Percentiles rank a stretch among this genome's conserved stretches.
These are phyloP conservation scores for Jaltomata sinuosa DNA, from an alignment of 257 asterid species.

Conservation along the genomic window DNA sequence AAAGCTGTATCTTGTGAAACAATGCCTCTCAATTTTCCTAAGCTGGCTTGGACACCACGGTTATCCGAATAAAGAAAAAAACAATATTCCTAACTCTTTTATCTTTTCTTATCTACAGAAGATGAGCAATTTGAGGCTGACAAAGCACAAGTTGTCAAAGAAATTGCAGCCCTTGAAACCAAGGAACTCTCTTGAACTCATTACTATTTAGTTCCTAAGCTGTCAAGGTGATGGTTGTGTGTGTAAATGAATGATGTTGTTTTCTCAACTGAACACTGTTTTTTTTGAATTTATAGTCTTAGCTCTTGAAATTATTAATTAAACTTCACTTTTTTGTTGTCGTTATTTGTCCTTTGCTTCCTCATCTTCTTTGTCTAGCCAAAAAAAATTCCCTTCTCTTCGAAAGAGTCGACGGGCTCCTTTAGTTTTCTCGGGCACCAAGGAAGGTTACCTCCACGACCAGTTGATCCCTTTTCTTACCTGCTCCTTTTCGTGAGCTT, in stretches of 20 bases:
- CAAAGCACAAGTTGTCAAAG: constrained; percentile 80
- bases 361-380: not conserved
- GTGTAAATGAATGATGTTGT: not conserved
- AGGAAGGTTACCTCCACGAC: too few relatives aligned
- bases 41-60: not conserved
- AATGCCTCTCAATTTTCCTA: not conserved
- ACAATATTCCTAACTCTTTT: not conserved
- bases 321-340: not conserved
- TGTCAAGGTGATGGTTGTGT: not conserved
- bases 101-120: constrained; percentile 34
- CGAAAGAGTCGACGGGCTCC: too few relatives aligned
- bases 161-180: constrained; percentile 78
- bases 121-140: constrained; percentile 89
- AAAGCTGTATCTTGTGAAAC: not conserved
- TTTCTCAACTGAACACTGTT: not conserved
- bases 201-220: constrained; percentile 2
- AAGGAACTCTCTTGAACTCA: constrained; percentile 27
- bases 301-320: not conserved
- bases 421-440: too few relatives aligned
- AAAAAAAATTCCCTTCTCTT: too few relatives aligned
- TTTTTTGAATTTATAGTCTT: not conserved
- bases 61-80: not conserved
- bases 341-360: not conserved
- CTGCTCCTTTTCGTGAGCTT: too few relatives aligned
- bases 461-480: too few relatives aligned